Conservation (phyloP, 805 yeast species). For the Candida patagonica region DNA sequence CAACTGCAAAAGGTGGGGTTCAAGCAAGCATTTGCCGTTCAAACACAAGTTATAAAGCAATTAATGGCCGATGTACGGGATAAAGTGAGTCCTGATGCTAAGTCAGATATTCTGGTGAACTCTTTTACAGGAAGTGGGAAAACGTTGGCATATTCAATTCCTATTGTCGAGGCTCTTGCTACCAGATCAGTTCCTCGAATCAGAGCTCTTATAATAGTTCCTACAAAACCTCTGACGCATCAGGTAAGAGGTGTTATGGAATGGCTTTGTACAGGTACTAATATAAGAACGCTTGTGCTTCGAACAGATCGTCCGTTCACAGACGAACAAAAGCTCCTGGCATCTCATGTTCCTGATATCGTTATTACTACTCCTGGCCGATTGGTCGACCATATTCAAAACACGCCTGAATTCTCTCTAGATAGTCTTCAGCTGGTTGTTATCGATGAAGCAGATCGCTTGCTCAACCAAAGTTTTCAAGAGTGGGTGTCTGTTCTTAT, state of each 20-base stretch:
- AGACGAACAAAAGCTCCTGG: constrained; percentile 53
- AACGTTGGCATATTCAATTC: constrained; percentile 80
- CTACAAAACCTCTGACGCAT: constrained; percentile 77
- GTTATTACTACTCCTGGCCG: constrained; percentile 72
- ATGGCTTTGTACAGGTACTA: constrained; percentile 55
- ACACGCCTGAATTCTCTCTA: constrained; percentile 29
- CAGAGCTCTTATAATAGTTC: constrained; percentile 73
- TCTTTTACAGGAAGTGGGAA: constrained; percentile 97
- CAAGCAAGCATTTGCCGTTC: constrained; percentile 65
- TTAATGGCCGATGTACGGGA: constrained; percentile 35
- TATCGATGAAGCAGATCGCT: constrained; percentile 89
- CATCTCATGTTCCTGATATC: constrained; percentile 26
- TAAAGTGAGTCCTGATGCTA: constrained; percentile 27
- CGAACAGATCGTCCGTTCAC: constrained; percentile 43
- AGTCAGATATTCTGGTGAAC: constrained; percentile 66
- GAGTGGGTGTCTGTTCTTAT: constrained; percentile 65
- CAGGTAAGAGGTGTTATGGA: constrained; percentile 69
- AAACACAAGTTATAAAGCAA: constrained; percentile 53
- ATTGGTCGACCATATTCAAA: constrained; percentile 47
- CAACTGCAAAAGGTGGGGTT: constrained; percentile 43
- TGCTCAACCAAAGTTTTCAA: constrained; percentile 90
- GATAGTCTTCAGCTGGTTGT: constrained; percentile 52
- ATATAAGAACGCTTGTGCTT: constrained; percentile 52
- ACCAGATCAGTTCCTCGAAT: constrained; percentile 59
- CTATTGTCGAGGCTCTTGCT: constrained; percentile 62